A percentile compares a stretch with the other conserved stretches of the same genome.
Conservation (phyloP, 2,329 filamentous ascomycete genomes). For the Colletotrichum lini region DNA sequence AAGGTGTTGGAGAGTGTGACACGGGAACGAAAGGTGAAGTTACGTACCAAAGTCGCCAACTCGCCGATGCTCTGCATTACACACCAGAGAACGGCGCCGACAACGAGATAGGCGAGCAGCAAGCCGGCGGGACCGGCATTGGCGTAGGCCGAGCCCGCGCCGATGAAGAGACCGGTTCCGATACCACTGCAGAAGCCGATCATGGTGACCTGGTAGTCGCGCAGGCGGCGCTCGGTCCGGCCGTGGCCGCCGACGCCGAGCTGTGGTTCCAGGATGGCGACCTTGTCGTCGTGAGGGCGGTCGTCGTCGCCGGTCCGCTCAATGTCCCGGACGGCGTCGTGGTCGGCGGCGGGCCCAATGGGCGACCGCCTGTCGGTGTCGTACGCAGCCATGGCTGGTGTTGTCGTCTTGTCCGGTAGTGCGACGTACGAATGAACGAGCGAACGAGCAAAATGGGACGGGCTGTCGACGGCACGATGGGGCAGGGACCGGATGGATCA, state of each 20-base stretch:
- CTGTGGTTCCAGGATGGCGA: slow-evolving; percentile 39
- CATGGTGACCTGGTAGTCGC: slow-evolving; percentile 64
- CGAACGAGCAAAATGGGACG: too few species aligned
- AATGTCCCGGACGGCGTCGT: slow-evolving; percentile 28
- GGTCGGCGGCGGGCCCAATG: slow-evolving; percentile 28
- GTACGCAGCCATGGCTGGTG: slow-evolving; percentile 33
- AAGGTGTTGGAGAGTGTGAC: too few species aligned
- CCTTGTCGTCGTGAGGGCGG: slow-evolving; percentile 27
- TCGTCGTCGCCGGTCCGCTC: slow-evolving; percentile 25
- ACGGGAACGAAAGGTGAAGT: slow-evolving; percentile 39
- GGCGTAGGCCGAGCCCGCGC: slow-evolving; percentile 57
- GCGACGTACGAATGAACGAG: not conserved
- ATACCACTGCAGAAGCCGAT: slow-evolving; percentile 63
- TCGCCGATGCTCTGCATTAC: slow-evolving; percentile 62
- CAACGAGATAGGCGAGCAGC: slow-evolving; percentile 60
- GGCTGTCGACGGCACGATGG: not conserved
- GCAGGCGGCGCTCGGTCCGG: slow-evolving; percentile 41
- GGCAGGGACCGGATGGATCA: slow-evolving; percentile 11
- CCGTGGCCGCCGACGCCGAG: slow-evolving; percentile 41
- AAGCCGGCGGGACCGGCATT: slow-evolving; percentile 60
- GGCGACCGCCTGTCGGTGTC: slow-evolving; percentile 23
- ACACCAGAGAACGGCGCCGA: slow-evolving; percentile 62
- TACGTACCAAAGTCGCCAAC: slow-evolving; percentile 51
- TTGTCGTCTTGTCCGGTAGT: not conserved
- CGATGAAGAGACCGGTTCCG: slow-evolving; percentile 64